Conservation (phyloP, 2,329 filamentous ascomycete genomes). For the Penicillium sp. region DNA sequence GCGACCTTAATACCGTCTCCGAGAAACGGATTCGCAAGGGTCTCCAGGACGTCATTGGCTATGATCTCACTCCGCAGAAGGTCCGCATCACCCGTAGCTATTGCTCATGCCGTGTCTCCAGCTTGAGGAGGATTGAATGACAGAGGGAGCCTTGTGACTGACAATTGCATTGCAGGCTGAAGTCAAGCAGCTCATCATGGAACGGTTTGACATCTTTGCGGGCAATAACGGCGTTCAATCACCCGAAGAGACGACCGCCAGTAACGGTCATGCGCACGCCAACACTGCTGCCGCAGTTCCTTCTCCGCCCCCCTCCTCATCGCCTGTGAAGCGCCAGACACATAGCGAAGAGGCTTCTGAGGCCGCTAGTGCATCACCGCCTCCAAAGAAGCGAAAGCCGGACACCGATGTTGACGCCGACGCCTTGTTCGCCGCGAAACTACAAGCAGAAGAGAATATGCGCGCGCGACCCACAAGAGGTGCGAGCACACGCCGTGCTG, state of each 20-base stretch:
- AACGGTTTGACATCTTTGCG: conserved; percentile 71
- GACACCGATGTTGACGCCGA: conserved; percentile 75
- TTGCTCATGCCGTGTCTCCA: not conserved
- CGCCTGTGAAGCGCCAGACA: conserved; percentile 47
- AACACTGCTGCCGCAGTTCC: conserved; percentile 34
- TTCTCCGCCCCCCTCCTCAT: conserved; percentile 40
- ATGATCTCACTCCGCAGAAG: conserved; percentile 66
- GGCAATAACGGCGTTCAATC: conserved; percentile 47
- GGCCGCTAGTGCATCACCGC: conserved; percentile 41
- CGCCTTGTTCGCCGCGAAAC: conserved; percentile 79
- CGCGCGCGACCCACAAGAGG: conserved; percentile 76
- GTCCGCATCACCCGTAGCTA: conserved; percentile 42
- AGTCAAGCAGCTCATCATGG: conserved; percentile 73
- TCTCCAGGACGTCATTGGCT: conserved; percentile 61
- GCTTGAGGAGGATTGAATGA: not conserved
- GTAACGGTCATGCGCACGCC: conserved; percentile 42
- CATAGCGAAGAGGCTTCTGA: conserved; percentile 49
- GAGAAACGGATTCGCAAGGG: conserved; percentile 68
- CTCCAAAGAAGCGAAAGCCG: conserved; percentile 63
- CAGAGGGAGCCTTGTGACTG: not conserved
- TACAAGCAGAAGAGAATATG: conserved; percentile 91
- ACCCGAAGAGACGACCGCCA: conserved; percentile 33
- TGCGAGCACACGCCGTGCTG: conserved; percentile 63
- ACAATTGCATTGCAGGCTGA: conserved; percentile 56
- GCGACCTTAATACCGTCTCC: conserved; percentile 66